Conservation (phyloP, 805 yeast genomes). For the Yarrowia porcina region DNA sequence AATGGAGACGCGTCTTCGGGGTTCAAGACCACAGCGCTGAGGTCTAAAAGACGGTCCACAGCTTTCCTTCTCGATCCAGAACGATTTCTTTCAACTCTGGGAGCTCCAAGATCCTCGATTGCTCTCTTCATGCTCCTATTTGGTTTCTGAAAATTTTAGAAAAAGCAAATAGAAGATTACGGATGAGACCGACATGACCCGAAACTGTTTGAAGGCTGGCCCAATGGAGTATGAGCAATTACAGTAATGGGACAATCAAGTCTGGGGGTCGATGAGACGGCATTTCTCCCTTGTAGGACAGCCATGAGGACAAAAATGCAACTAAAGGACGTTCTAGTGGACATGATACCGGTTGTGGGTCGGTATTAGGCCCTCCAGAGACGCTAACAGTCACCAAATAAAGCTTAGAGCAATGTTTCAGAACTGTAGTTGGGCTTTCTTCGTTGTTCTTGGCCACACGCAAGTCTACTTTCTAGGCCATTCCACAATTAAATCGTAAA, state of each 20-base stretch:
- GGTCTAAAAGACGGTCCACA: no score
- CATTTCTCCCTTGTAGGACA: neutral
- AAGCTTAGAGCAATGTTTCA: constrained; percentile 1
- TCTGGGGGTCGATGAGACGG: neutral
- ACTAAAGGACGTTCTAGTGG: neutral
- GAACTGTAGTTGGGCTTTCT: neutral
- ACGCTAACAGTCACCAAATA: no score
- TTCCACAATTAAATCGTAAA: neutral
- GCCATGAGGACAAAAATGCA: neutral
- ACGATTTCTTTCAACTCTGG: no score
- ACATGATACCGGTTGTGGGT: neutral
- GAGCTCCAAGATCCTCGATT: neutral
- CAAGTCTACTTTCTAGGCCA: neutral
- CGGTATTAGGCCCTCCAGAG: no score
- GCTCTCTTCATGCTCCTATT: neutral
- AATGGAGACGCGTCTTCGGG: no score
- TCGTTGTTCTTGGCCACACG: neutral
- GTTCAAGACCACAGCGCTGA: no score
- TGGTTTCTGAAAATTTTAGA: neutral
- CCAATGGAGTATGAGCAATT: neutral
- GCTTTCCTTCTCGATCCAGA: no score
- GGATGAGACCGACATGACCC: neutral
- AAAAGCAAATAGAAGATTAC: neutral
- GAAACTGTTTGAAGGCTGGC: neutral
- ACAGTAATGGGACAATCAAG: neutral